Base-by-base conservation (phyloP, 2,329 filamentous ascomycete species). In the Penicillium sp. region DNA sequence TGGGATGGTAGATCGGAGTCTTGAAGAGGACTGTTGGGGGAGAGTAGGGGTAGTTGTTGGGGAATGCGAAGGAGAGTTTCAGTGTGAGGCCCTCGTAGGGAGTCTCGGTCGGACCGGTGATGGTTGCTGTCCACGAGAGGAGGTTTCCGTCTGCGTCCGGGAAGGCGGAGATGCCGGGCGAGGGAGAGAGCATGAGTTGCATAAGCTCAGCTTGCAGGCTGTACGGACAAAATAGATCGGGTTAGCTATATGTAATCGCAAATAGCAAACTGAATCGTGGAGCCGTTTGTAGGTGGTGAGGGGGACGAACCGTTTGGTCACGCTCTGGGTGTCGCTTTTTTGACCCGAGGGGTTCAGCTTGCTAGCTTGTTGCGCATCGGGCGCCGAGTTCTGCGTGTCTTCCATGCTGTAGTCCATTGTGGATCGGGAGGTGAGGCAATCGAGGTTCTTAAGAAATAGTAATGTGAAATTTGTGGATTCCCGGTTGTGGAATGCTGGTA, bases 1-100 rank as follows among this genome's bases (percentile, higher is more conserved):
- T 99, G 53, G 94, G 94, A 77, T 99, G 94, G 82, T 97, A 99
- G 78, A 99, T 97, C 38, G 94, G 94, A 7, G 96, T 99, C 81
- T 93, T 96, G 86, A 97, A 99, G 59, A 96, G 84, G 19, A 99
- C 94, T 2, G 89, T 91, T 0, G 94, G 94, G 23, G 94, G 86
- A 1, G 88, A 85, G 75, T 97, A 97, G 10, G 94, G 94, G 74
- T 99, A 99, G 79, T 93, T 96, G 68, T 85, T 81, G 9, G 93
- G 92, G 78, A 97, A 99, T 48, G 86, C 83, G 74, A 99, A 93
- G 66, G 87, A 89, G 66, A 99, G 89, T 81, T 97, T 97, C 79
- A 99, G 89, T 48, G 86, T 90, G 53, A 97, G 85, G 64, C 86
- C 86, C 38, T 90, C 87, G 77, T 99, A 99, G 53, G 93, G 93